Conservation (phyloP, 768 basidiomycete species). For the Termitomyces heimii region DNA sequence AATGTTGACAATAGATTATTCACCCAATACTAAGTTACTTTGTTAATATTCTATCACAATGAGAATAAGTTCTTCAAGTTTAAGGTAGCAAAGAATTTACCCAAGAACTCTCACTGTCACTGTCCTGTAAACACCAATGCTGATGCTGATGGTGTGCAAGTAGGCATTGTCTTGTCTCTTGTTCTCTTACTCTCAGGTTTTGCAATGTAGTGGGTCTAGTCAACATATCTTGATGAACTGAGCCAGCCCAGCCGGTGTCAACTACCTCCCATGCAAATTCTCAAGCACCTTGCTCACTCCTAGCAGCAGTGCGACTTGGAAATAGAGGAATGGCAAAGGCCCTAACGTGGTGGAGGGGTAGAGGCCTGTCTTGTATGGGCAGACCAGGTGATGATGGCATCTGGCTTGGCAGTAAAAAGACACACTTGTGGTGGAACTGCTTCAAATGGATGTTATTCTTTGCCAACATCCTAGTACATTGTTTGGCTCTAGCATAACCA, state of each 20-base stretch:
- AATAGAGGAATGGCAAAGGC: conserved; percentile 21
- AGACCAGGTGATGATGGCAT: conserved; percentile 37
- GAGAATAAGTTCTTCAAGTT: too few relatives aligned
- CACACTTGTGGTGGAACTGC: conserved; percentile 62
- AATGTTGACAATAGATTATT: too few relatives aligned
- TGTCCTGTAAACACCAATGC: too few relatives aligned
- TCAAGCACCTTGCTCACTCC: conserved; percentile 34
- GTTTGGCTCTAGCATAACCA: background rate
- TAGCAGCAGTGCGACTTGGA: conserved; percentile 19
- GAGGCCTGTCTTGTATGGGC: conserved; percentile 41
- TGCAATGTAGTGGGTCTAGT: conserved; percentile 55
- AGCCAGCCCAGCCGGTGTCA: conserved; percentile 24
- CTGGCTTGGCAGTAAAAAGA: conserved; percentile 25
- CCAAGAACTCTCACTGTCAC: too few relatives aligned
- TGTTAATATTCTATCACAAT: too few relatives aligned
- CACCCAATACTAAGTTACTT: too few relatives aligned
- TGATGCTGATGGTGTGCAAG: too few relatives aligned
- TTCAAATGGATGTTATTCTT: conserved; percentile 82
- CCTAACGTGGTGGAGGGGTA: conserved; percentile 57
- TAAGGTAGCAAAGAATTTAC: too few relatives aligned
- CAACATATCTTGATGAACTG: conserved; percentile 38
- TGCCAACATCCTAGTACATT: conserved; percentile 46
- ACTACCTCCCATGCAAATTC: conserved; percentile 69
- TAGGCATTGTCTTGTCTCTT: too few relatives aligned
- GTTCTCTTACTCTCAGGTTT: too few relatives aligned